phyloP scores from a whole-genome alignment of 805 yeast genomes.

The Wickerhamiella galacta region DNA sequence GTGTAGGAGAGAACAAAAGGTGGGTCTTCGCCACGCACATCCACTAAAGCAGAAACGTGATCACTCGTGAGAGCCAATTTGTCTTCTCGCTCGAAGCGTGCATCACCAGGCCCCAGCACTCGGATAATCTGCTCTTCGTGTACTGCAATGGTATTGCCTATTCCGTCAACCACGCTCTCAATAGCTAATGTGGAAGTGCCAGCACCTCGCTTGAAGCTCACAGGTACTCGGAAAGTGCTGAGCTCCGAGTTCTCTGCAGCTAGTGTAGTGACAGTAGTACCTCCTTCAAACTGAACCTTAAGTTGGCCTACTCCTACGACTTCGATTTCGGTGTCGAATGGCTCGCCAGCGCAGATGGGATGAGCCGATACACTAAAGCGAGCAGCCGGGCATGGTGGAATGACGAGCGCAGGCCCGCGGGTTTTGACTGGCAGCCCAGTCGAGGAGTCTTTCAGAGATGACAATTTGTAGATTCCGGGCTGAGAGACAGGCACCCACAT shows the following conservation, averaged over 20 bases:
- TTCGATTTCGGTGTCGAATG: conserved; percentile 35
- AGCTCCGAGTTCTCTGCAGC: not conserved
- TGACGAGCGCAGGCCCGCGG: conserved; percentile 41
- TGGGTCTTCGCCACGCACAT: not conserved
- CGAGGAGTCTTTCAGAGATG: conserved; percentile 44
- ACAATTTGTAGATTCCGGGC: conserved; percentile 67
- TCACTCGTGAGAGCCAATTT: conserved; percentile 1
- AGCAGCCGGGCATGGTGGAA: conserved; percentile 70
- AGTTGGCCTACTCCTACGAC: conserved; percentile 70
- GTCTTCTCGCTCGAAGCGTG: not conserved
- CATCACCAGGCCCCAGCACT: not conserved
- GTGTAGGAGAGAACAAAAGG: conserved; percentile 1
- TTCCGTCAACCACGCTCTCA: conserved; percentile 2
- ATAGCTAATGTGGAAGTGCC: conserved; percentile 1
- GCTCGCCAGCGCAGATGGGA: conserved; percentile 43
- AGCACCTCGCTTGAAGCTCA: not conserved
- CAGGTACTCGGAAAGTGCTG: not conserved
- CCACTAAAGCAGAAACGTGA: not conserved
- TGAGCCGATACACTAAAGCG: conserved; percentile 24
- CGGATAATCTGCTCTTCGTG: no score
- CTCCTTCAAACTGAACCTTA: conserved; percentile 25
- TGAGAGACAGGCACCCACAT: conserved; percentile 44
- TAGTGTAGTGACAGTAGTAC: not conserved
- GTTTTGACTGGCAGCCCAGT: conserved; percentile 45
- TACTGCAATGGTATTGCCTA: conserved; percentile 2